Evolutionary conservation across 345 rosid species (phyloP).

Genomic region (Sisymbrium altissimum): DNA sequence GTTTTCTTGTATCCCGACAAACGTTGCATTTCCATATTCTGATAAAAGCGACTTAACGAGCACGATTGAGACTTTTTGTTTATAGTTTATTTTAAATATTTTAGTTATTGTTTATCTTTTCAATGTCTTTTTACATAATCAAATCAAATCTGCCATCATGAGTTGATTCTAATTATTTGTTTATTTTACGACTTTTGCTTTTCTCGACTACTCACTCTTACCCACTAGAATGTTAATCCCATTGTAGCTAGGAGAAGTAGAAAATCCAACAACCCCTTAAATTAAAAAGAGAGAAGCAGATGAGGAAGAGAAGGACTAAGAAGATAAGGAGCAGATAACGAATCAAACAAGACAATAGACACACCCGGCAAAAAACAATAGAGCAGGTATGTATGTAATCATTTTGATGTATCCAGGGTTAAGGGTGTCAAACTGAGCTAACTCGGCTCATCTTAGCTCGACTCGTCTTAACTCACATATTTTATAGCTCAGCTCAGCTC

Average conservation of each 20-base stretch:
- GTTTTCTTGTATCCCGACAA: constrained; percentile 19
- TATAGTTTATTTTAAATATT: neutral
- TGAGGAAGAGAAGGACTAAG: neutral
- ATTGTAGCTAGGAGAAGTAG: neutral
- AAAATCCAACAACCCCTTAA: neutral
- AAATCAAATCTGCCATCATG: neutral
- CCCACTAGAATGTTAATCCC: neutral
- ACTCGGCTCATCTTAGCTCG: too few species aligned
- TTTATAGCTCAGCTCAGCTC: too few species aligned
- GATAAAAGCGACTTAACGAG: constrained; percentile 15
- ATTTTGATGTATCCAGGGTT: too few species aligned
- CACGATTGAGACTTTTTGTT: constrained; percentile 17
- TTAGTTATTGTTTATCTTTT: neutral
- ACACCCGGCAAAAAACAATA: too few species aligned
- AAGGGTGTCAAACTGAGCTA: too few species aligned
- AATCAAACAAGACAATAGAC: too few species aligned
- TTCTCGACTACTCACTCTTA: neutral
- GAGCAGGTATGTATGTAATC: too few species aligned
- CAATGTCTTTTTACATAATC: neutral
- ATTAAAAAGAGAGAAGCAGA: too few species aligned
- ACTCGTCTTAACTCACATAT: too few species aligned
- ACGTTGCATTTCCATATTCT: constrained; percentile 22
- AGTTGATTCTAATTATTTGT: neutral
- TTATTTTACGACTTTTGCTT: neutral
- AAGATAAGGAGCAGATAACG: too few species aligned